Evolutionary conservation across 805 yeast species (phyloP), one percentile per base, ranked within the genome.

Genomic region (Kodamaea kaohsiungensis): DNA sequence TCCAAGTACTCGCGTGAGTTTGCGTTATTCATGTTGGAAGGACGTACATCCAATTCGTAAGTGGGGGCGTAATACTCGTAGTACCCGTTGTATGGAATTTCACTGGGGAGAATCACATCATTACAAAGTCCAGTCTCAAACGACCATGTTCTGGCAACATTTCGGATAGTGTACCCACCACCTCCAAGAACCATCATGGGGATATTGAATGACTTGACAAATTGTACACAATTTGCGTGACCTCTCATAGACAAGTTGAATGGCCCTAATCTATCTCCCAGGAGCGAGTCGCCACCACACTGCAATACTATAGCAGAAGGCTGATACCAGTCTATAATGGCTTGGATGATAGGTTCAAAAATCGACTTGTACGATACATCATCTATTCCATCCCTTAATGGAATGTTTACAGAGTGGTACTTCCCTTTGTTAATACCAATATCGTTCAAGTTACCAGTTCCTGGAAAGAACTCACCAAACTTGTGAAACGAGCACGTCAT

Each of bases 151-250:
- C 69, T 40, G 7, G 69, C 66, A 39, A 65, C 69, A 46, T 65
- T 65, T 33, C 69, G 50, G 60, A 65, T 65, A 38, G 69, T 65
- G 53, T 65, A 65, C 5, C 69, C 69, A 9, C 69, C 69, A 12
- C 69, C 69, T 7, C 69, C 69, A 7, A 65, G 57, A 39, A 65
- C 69, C 69, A 65, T 65, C 57, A 64, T 55, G 7, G 68, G 69
- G 39, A 65, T 58, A 37, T 64, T 62, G 42, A 65, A 62, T 17
- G 62, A 57, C 52, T 63, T 61, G 57, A 65, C 69, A 49, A 56
- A 65, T 48, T 61, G 56, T 46, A 65, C 62, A 45, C 69, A 65
- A 56, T 65, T 65, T 58, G 69, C 69, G 46, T 65, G 69, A 16
- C 69, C 69, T 1, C 59, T 55, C 69, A 65, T 65, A 45, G 65